Percentiles rank a stretch among this genome's conserved stretches.
These are phyloP conservation scores for Podaxis sp. DNA, from an alignment of 768 basidiomycete genomes.

Conservation along the genomic window DNA sequence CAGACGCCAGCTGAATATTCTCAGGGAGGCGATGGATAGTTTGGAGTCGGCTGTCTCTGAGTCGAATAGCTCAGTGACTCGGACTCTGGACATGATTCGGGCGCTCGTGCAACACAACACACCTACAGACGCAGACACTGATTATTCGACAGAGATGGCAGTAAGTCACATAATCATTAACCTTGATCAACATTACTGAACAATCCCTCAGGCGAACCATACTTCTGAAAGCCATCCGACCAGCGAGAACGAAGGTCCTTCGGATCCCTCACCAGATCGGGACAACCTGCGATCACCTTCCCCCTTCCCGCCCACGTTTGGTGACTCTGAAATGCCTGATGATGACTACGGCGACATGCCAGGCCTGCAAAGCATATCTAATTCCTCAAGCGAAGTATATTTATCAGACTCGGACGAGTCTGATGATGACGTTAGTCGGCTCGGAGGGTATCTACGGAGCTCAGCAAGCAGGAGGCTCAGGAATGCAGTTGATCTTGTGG, in stretches of 20 bases:
- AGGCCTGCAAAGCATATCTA: constrained; percentile 32
- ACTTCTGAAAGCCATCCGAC: background rate
- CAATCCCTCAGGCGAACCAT: background rate
- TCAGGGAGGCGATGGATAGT: constrained; percentile 8
- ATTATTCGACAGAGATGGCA: background rate
- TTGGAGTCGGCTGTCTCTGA: constrained; percentile 8
- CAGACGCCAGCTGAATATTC: background rate
- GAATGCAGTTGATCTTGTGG: constrained; percentile 15
- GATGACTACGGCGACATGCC: constrained; percentile 34
- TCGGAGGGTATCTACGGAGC: constrained; percentile 4
- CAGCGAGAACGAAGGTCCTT: background rate
- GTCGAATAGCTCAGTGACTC: constrained; percentile 2
- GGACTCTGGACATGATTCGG: constrained; percentile 7
- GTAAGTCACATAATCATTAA: background rate
- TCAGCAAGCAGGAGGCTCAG: constrained; percentile 15
- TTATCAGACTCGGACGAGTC: constrained; percentile 22
- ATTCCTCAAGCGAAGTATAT: constrained; percentile 30
- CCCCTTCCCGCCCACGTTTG: background rate
- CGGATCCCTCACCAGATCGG: background rate
- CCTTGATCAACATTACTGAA: background rate
- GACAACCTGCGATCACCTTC: background rate
- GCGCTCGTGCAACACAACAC: background rate
- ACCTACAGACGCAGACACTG: background rate
- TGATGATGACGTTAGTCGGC: constrained; percentile 19
- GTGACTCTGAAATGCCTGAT: constrained; percentile 10